Percentiles rank a stretch among this genome's conserved stretches.
phyloP scores from a whole-genome alignment of 1,284 basidiomycete genomes.

The Lentinula novae-zelandiae region DNA sequence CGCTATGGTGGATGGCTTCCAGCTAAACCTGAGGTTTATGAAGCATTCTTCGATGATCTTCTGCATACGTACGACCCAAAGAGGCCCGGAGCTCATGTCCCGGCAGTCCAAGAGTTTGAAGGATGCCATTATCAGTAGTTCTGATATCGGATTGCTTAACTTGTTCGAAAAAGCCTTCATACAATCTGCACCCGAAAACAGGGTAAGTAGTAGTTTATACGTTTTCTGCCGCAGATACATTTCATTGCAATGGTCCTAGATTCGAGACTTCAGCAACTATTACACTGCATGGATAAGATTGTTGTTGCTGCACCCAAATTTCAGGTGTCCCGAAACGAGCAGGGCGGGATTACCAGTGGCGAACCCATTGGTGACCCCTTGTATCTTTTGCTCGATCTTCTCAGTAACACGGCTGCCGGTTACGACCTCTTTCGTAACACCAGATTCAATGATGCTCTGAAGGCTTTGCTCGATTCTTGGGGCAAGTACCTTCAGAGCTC shows the following conservation, averaged over 20 bases:
- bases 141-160: neutral
- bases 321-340: neutral
- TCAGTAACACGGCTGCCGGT: constrained; percentile 22
- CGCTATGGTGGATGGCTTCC: constrained; percentile 2
- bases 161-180: neutral
- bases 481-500: constrained; percentile 10
- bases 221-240: neutral
- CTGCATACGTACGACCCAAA: neutral
- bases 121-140: neutral
- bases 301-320: neutral
- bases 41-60: neutral
- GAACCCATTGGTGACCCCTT: constrained; percentile 22
- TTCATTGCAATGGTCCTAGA: neutral
- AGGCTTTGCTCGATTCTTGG: constrained; percentile 12
- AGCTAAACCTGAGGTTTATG: neutral
- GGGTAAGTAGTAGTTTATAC: neutral
- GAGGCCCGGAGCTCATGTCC: neutral
- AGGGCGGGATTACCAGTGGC: constrained; percentile 14
- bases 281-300: neutral
- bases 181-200: neutral
- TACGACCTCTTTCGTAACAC: constrained; percentile 20
- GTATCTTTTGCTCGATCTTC: constrained; percentile 20
- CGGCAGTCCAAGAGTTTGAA: neutral
- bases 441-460: constrained; percentile 10
- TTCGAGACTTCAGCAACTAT: neutral